Base-by-base conservation (phyloP, 2,329 filamentous ascomycete genomes). In the Trichophyton rubrum region DNA sequence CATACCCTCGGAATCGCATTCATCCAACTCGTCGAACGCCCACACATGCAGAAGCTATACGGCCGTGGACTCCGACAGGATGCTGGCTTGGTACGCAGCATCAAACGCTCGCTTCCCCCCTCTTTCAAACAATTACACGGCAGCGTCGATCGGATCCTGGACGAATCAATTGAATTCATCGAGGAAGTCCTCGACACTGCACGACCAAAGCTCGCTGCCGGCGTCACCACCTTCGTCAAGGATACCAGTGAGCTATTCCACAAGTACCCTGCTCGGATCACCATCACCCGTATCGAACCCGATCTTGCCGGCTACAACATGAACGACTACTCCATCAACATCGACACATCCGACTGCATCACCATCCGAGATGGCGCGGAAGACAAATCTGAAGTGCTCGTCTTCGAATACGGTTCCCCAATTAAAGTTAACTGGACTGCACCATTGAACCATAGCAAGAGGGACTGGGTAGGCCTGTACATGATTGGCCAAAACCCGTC, bases 21-120 rank as follows among this genome's bases (percentile, higher is more conserved):
- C 76, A 89, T 99, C 60, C 89, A 95, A 62, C 88, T 92, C 66
- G 88, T 99, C 8, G 93, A 99, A 75, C 86, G 91, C 62, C 93
- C 92, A 13, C 93, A 99, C 73, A 97, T 99, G 91, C 89, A 96
- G 72, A 97, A 96, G 79, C 82, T 97, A 17, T 99, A 99, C 69
- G 92, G 93, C 47, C 81, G 85, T 67, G 86, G 85, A 67, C 78
- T 99, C 53, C 86, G 93, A 62, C 79, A 87, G 65, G 90, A 96
- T 72, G 93, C 93, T 9, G 93, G 93, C 57, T 80, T 99, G 43
- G 92, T 91, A 62, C 95, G 91, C 75, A 96, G 89, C 68, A 82
- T 99, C 71, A 89, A 90, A 72, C 85, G 88, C 64, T 90, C 90
- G 9, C 78, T 99, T 24, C 93, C 93, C 2, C 84, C 86, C 1